phyloP scores from a whole-genome alignment of 306 rosid species.

The Inga leiocalycina region DNA sequence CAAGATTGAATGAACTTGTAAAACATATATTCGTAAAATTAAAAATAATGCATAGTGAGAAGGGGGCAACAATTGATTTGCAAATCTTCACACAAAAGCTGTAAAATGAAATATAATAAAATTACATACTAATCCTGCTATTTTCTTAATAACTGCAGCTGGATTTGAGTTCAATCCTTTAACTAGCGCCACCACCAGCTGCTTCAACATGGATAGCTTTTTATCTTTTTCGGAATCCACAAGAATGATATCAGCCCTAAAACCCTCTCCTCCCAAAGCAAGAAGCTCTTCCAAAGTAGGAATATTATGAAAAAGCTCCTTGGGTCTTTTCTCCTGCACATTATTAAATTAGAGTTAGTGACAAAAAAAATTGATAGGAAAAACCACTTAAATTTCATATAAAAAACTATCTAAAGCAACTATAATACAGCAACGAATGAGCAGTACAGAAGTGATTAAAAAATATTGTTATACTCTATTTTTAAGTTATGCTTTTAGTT shows the following conservation, averaged over 20 bases:
- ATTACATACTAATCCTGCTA: constrained; percentile 81
- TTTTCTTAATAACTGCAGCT: constrained; percentile 89
- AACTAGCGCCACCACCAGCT: constrained; percentile 75
- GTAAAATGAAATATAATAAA: constrained; percentile 22
- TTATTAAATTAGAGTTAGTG: constrained; percentile 14
- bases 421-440: constrained; percentile 28
- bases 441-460: constrained; percentile 18
- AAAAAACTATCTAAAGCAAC: constrained; percentile 27
- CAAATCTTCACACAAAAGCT: background rate
- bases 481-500: background rate
- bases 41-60: constrained; percentile 14
- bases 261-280: constrained; percentile 79
- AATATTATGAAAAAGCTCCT: constrained; percentile 78
- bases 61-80: constrained; percentile 6
- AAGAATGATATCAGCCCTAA: constrained; percentile 80
- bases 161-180: constrained; percentile 92
- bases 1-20: constrained; percentile 23
- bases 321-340: constrained; percentile 84
- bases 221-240: constrained; percentile 90
- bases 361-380: constrained; percentile 18
- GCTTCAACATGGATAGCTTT: constrained; percentile 92
- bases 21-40: constrained; percentile 6
- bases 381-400: constrained; percentile 14
- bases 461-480: constrained; percentile 8
- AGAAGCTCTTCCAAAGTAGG: constrained; percentile 90